Conservation (phyloP, 179 eudicot genomes). For the Silene vulgaris region DNA sequence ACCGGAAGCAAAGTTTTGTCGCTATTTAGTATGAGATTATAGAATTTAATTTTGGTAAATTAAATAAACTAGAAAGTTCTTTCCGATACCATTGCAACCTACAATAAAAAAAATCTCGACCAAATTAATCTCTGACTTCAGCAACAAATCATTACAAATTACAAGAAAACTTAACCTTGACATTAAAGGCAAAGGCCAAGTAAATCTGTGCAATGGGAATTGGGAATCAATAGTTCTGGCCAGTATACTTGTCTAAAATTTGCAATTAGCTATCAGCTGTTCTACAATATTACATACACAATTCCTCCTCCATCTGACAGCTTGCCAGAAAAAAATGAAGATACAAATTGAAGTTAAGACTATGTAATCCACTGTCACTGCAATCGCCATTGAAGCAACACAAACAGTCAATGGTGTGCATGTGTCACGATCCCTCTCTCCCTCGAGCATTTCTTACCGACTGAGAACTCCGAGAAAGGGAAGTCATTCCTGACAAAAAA, state of each 20-base stretch:
- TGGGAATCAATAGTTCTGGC: neutral
- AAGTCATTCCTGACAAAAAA: neutral
- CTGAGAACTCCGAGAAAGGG: constrained; percentile 5
- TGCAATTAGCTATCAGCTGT: neutral
- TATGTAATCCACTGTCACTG: constrained; percentile 9
- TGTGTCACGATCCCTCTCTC: neutral
- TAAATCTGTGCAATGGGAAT: neutral
- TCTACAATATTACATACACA: constrained; percentile 18
- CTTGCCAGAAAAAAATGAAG: constrained; percentile 9
- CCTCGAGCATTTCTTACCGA: neutral
- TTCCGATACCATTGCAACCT: no score
- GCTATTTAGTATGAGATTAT: no score
- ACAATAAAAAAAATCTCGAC: no score
- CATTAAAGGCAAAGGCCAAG: neutral
- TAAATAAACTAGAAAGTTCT: no score
- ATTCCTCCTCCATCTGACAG: neutral
- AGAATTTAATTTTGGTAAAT: no score
- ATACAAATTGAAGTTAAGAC: neutral
- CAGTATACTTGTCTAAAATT: neutral
- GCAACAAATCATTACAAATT: neutral
- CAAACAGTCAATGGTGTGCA: constrained; percentile 6
- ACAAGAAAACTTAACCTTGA: neutral
- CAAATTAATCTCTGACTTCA: no score
- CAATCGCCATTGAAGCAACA: neutral
- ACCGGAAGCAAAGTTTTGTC: no score